A percentile compares a stretch with the other conserved stretches of the same genome.
Evolutionary conservation across 73 alveolate species (phyloP).

Genomic region (Uronychia binucleata): DNA sequence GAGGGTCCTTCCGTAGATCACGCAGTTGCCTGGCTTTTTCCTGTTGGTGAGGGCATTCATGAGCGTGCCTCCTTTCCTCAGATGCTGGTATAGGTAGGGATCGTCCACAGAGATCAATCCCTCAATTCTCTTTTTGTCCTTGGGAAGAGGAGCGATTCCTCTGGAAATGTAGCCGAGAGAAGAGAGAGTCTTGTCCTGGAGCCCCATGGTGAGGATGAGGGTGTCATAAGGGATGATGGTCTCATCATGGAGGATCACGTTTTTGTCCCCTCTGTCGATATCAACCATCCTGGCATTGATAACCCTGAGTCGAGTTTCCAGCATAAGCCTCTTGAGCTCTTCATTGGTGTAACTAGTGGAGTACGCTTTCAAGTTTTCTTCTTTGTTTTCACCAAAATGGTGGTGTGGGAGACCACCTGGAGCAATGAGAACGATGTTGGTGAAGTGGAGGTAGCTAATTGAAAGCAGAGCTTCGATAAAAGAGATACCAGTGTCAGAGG

Average conservation of each 20-base stretch:
- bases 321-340: slow-evolving; percentile 92
- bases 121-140: slow-evolving; percentile 62
- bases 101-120: slow-evolving; percentile 86
- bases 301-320: slow-evolving; percentile 96
- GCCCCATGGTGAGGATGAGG: slow-evolving; percentile 93
- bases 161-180: slow-evolving; percentile 65
- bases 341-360: slow-evolving; percentile 92
- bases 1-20: slow-evolving; percentile 95
- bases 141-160: slow-evolving; percentile 84
- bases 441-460: slow-evolving; percentile 90
- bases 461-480: slow-evolving; percentile 95
- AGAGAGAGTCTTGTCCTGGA: slow-evolving; percentile 86
- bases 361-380: slow-evolving; percentile 86
- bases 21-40: slow-evolving; percentile 77
- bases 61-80: slow-evolving; percentile 71
- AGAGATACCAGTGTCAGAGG: slow-evolving; percentile 97
- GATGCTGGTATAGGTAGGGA: slow-evolving; percentile 87
- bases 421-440: slow-evolving; percentile 94
- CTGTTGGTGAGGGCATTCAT: slow-evolving; percentile 75
- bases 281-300: slow-evolving; percentile 96
- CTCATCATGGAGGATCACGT: slow-evolving; percentile 92
- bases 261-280: slow-evolving; percentile 92
- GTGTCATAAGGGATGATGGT: slow-evolving; percentile 94
- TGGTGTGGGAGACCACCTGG: slow-evolving; percentile 98
- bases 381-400: slow-evolving; percentile 83